phyloP scores from a whole-genome alignment of 129 eudicot species.

The Rutidosis leptorrhynchoides region DNA sequence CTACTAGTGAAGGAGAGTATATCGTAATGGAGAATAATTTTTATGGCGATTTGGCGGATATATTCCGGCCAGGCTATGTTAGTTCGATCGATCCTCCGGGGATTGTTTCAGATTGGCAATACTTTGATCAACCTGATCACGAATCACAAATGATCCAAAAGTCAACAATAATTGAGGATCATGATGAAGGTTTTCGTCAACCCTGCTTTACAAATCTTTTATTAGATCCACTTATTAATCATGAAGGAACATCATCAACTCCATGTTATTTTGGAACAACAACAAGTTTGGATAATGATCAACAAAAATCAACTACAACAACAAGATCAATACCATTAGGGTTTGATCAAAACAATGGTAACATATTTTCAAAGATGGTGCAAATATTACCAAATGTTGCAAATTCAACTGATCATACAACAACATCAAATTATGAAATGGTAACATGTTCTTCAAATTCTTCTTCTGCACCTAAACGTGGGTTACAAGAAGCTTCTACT shows the following conservation, averaged over 20 bases:
- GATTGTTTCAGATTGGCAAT: slow-evolving; percentile 28
- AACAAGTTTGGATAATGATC: slow-evolving; percentile 19
- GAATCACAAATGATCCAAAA: slow-evolving; percentile 35
- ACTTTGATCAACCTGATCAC: slow-evolving; percentile 30
- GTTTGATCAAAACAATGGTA: slow-evolving; percentile 21
- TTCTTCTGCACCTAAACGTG: slow-evolving; percentile 36
- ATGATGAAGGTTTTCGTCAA: slow-evolving; percentile 48
- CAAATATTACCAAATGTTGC: slow-evolving; percentile 59
- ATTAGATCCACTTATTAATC: slow-evolving; percentile 52
- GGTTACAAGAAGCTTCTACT: slow-evolving; percentile 42
- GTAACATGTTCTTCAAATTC: slow-evolving; percentile 22
- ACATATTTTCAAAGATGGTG: slow-evolving; percentile 60
- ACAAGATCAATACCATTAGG: slow-evolving; percentile 9
- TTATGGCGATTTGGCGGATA: too few relatives aligned
- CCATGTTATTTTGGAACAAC: slow-evolving; percentile 32
- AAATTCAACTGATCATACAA: slow-evolving; percentile 28
- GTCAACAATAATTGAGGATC: slow-evolving; percentile 19
- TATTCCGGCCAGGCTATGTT: too few relatives aligned
- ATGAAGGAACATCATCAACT: slow-evolving; percentile 20
- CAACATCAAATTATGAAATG: slow-evolving; percentile 13
- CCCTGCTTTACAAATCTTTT: slow-evolving; percentile 43
- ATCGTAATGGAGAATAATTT: too few relatives aligned
- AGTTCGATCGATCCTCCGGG: slow-evolving; percentile 18
- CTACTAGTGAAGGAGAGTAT: too few relatives aligned
- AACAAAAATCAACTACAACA: slow-evolving; percentile 2